Conservation (phyloP, 1,284 basidiomycete genomes). For the Volvariella surrecta region DNA sequence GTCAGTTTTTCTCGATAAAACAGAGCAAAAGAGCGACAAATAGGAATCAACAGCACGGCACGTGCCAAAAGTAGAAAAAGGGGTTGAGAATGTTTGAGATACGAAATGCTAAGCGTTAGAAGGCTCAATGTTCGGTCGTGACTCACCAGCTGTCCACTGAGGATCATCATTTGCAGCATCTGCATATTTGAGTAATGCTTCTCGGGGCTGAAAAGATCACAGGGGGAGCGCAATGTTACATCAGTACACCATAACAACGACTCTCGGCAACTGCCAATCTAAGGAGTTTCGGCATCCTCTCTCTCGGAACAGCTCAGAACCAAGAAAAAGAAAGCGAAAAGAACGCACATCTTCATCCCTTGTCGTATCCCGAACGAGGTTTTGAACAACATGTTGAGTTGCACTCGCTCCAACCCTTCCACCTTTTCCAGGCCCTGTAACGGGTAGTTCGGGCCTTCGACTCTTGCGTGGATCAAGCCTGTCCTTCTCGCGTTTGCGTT, state of each 20-base stretch:
- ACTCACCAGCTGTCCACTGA: slow-evolving; percentile 75
- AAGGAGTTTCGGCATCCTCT: too few species aligned
- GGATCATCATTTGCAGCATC: slow-evolving; percentile 67
- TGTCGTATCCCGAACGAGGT: slow-evolving; percentile 82
- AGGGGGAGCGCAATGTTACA: slow-evolving; percentile 15
- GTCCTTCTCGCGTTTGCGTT: slow-evolving; percentile 84
- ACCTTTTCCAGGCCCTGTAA: slow-evolving; percentile 86
- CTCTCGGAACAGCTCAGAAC: background rate
- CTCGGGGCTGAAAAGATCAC: slow-evolving; percentile 68
- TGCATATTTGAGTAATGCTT: slow-evolving; percentile 93
- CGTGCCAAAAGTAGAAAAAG: slow-evolving; percentile 17
- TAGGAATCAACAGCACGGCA: slow-evolving; percentile 25
- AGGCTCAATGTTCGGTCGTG: slow-evolving; percentile 23
- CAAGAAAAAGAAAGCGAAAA: slow-evolving; percentile 8
- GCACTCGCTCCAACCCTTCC: slow-evolving; percentile 94
- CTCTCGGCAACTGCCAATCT: background rate
- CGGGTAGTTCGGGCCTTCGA: slow-evolving; percentile 84
- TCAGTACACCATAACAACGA: slow-evolving; percentile 1
- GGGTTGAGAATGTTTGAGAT: slow-evolving; percentile 4
- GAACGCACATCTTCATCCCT: slow-evolving; percentile 87
- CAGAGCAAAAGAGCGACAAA: slow-evolving; percentile 39
- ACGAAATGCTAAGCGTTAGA: slow-evolving; percentile 9
- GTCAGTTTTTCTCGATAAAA: slow-evolving; percentile 41
- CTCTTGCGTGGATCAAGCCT: slow-evolving; percentile 85
- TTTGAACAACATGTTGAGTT: slow-evolving; percentile 91